Percentiles rank a stretch among this genome's conserved stretches.
Evolutionary conservation across 139 green algal genomes (phyloP).

Genomic region (Haematococcus sp.): DNA sequence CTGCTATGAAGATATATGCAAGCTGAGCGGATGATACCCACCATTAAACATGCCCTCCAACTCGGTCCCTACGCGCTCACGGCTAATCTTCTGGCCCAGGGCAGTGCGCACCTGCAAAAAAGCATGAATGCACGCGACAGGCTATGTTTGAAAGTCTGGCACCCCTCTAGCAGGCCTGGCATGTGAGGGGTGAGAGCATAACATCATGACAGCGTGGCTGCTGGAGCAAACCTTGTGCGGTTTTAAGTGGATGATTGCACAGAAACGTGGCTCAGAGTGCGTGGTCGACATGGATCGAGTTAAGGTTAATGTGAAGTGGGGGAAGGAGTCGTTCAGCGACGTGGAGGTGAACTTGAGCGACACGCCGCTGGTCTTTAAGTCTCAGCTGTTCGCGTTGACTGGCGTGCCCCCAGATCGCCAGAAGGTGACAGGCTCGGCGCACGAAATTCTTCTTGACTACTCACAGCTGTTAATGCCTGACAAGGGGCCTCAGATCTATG

Average conservation of each 20-base stretch:
- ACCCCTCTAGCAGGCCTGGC: not conserved
- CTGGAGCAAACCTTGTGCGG: no score
- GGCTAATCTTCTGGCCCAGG: slow-evolving; percentile 73
- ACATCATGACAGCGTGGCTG: no score
- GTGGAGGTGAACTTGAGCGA: slow-evolving; percentile 84
- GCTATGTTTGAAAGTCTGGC: not conserved
- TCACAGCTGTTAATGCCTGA: no score
- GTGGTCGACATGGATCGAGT: slow-evolving; percentile 30
- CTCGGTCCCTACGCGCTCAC: slow-evolving; percentile 80
- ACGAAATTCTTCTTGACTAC: no score
- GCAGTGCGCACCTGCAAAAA: slow-evolving; percentile 57
- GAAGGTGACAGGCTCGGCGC: slow-evolving; percentile 15
- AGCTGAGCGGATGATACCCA: slow-evolving; percentile 12
- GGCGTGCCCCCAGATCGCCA: slow-evolving; percentile 91
- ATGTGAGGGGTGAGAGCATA: not conserved
- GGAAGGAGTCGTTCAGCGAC: slow-evolving; percentile 83
- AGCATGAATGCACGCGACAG: not conserved
- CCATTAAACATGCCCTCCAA: slow-evolving; percentile 84
- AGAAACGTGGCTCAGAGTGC: not conserved
- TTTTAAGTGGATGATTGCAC: slow-evolving; percentile 12
- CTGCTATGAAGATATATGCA: not conserved
- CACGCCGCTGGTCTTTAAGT: slow-evolving; percentile 88
- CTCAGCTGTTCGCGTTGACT: slow-evolving; percentile 92
- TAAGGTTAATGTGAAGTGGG: slow-evolving; percentile 91
- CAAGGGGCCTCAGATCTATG: no score